Evolutionary conservation across 2,329 filamentous ascomycete species (phyloP).

Genomic region (Neonectria coccinea): DNA sequence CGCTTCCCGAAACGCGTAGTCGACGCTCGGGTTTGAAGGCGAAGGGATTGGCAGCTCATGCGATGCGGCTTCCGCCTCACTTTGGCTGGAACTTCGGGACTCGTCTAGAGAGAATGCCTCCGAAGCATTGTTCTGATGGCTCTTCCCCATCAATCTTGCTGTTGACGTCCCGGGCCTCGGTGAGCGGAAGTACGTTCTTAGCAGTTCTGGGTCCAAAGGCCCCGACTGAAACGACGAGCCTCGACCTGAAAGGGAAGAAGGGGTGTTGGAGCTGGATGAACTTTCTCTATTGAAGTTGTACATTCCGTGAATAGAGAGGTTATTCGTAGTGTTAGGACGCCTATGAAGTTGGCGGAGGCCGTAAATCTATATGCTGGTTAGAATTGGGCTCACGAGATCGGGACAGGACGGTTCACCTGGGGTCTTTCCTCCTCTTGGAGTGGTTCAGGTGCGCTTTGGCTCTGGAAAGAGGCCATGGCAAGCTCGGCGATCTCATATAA

Average conservation of each 20-base stretch:
- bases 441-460: background rate
- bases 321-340: constrained; percentile 39
- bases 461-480: background rate
- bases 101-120: constrained; percentile 15
- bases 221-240: constrained; percentile 24
- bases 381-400: constrained; percentile 60
- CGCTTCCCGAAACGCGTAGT: constrained; percentile 53
- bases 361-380: constrained; percentile 64
- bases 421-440: constrained; percentile 24
- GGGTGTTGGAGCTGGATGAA: constrained; percentile 12
- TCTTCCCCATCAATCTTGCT: constrained; percentile 9
- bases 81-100: constrained; percentile 10
- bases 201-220: constrained; percentile 14
- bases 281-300: constrained; percentile 18
- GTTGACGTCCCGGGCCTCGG: constrained; percentile 28
- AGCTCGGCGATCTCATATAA: constrained; percentile 25
- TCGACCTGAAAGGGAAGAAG: constrained; percentile 7
- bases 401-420: constrained; percentile 24
- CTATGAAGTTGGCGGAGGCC: constrained; percentile 46
- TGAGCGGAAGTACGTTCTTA: constrained; percentile 42
- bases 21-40: constrained; percentile 40
- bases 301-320: constrained; percentile 25
- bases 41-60: constrained; percentile 23
- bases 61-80: constrained; percentile 3
- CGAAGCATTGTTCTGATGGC: constrained; percentile 11